A percentile compares a stretch with the other conserved stretches of the same genome.
phyloP scores from a whole-genome alignment of 2,329 filamentous ascomycete genomes.

The Aspergillus aculeatinus region DNA sequence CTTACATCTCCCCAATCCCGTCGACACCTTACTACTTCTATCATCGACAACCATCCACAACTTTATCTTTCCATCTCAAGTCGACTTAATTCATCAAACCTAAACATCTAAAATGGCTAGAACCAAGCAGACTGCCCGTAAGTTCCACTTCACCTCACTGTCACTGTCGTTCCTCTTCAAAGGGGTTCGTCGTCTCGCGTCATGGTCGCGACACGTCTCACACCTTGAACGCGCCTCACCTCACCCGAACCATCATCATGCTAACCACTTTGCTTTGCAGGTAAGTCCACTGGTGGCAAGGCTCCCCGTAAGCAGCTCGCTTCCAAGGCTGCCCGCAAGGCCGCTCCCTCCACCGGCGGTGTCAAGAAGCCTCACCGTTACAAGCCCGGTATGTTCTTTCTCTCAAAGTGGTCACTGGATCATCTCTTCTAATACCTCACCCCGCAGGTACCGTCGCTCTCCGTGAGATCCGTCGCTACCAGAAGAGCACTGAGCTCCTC shows the following conservation, averaged over 20 bases:
- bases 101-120: constrained; percentile 47
- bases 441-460: constrained; percentile 79
- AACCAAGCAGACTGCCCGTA: constrained; percentile 55
- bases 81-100: constrained; percentile 30
- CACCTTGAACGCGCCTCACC: constrained; percentile 12
- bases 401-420: not conserved
- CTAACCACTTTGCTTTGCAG: constrained; percentile 43
- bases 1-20: constrained; percentile 33
- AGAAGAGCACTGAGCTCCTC: constrained; percentile 93
- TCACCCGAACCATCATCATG: constrained; percentile 19
- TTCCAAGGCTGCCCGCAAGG: constrained; percentile 99
- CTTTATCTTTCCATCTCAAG: constrained; percentile 30
- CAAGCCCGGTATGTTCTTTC: constrained; percentile 65
- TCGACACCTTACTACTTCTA: constrained; percentile 23
- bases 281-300: constrained; percentile 74
- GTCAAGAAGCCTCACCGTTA: constrained; percentile 94
- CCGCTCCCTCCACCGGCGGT: constrained; percentile 91
- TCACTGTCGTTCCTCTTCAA: constrained; percentile 22
- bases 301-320: constrained; percentile 91
- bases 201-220: constrained; percentile 18
- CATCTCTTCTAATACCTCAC: constrained; percentile 24
- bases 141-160: constrained; percentile 29
- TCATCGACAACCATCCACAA: constrained; percentile 11
- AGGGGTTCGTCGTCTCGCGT: constrained; percentile 13
- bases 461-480: constrained; percentile 97